Evolutionary conservation across 2,329 filamentous ascomycete species (phyloP), one percentile per base, ranked within the genome.

Genomic region (Corynespora cassiicola): DNA sequence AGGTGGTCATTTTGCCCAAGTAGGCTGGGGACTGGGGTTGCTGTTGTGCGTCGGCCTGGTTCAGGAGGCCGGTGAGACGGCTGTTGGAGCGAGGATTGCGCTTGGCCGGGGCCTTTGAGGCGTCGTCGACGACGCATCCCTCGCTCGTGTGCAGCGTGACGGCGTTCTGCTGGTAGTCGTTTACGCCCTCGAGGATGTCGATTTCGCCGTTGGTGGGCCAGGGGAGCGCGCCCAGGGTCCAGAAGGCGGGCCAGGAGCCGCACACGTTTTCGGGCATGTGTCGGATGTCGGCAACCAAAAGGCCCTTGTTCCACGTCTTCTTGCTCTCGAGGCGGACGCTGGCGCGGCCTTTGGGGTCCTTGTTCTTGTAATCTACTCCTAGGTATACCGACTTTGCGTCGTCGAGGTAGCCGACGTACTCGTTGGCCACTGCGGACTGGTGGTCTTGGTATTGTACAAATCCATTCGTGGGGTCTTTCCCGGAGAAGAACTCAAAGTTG

Each of bases 1-100:
- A 65, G 0, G 74, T 74, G 7, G 68, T 59, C 32, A 78, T 56
- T 2, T 51, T 61, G 14, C 80, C 80, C 7, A 20, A 66, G 69
- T 60, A 79, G 3, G 45, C 17, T 6, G 17, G n/a, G n/a, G n/a
- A n/a, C n/a, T n/a, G n/a, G n/a, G n/a, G n/a, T n/a, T n/a, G 8
- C 9, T 16, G 5, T n/a, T 19, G 9, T 2, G 9, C n/a, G 25
- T 30, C 20, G 4, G 18, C 29, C 11, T 27, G 18, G 19, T 20
- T 22, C 14, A 30, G 10, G 12, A 26, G 26, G 9, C 32, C 16
- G 7, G 33, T 12, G 3, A n/a, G n/a, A n/a, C n/a, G n/a, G n/a
- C n/a, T n/a, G n/a, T n/a, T n/a, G n/a, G n/a, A n/a, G n/a, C n/a
- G n/a, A n/a, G n/a, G n/a, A n/a, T n/a, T n/a, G n/a, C n/a, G n/a